Evolutionary conservation across 1,284 basidiomycete species (phyloP).

Genomic region (Boletellus deceptivus): DNA sequence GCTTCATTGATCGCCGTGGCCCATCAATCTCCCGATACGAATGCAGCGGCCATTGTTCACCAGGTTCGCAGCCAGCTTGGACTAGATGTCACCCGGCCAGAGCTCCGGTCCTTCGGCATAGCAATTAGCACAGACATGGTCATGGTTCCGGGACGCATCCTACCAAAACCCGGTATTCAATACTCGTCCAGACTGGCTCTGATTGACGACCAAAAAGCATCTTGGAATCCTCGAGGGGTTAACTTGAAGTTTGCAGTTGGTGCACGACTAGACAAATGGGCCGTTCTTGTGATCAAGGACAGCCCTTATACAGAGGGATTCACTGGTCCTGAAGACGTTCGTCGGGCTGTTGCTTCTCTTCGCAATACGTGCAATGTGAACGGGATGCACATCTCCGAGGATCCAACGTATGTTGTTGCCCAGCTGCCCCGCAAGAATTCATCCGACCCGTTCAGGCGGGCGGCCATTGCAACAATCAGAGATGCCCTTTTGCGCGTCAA

Average conservation of each 20-base stretch:
- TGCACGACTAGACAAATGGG: conserved; percentile 54
- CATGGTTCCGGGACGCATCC: conserved; percentile 68
- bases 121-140: conserved; percentile 62
- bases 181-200: conserved; percentile 45
- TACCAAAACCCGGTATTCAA: conserved; percentile 54
- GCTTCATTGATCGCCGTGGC: conserved; percentile 65
- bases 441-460: conserved; percentile 11
- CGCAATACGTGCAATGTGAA: conserved; percentile 53
- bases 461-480: conserved; percentile 9
- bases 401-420: conserved; percentile 8
- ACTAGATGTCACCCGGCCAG: conserved; percentile 43
- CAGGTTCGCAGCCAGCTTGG: conserved; percentile 48
- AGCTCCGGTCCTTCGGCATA: conserved; percentile 55
- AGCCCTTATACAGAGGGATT: conserved; percentile 50
- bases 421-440: conserved; percentile 8
- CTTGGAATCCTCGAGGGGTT: conserved; percentile 66
- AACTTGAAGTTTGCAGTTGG: conserved; percentile 60
- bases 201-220: conserved; percentile 53
- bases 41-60: conserved; percentile 50
- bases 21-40: conserved; percentile 64
- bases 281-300: conserved; percentile 61
- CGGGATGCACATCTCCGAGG: conserved; percentile 49
- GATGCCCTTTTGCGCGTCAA: conserved; percentile 21
- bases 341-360: conserved; percentile 47
- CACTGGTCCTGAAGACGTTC: conserved; percentile 43